Evolutionary conservation across 345 rosid genomes (phyloP), one percentile per base, ranked within the genome.

Genomic region (Melaleuca alternifolia): DNA sequence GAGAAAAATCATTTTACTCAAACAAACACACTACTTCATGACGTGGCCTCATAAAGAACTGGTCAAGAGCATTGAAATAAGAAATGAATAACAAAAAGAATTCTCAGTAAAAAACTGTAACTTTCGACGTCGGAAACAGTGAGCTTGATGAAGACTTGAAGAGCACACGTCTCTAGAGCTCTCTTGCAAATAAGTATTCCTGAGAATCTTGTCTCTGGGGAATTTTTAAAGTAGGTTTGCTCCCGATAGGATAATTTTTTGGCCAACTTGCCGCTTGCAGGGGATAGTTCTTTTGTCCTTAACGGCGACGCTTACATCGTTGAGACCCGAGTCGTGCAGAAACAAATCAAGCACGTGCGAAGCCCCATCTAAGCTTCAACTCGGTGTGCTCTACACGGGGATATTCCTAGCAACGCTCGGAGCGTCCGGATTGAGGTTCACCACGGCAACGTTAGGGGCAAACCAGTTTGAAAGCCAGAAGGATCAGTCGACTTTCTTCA

Each of bases 351-450:
- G 48, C 79, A 9, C 46, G 10, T 87, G 87, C 83, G 51, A 50
- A 53, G n/a, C 82, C 65, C 87, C 88, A 41, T 76, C 90, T 10
- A 41, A 41, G 48, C 81, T 85, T 41, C 89, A 87, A 76, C 75
- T 85, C 11, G 84, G 84, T 7, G 84, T 89, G 51, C 65, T 89
- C 44, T 87, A 89, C 61, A 6, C 79, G 10, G 88, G 84, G 15
- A 76, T 89, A 54, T 62, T 88, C n/a, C 56, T 89, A n/a, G 87
- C 84, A 11, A 44, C 82, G 6, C 18, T 89, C 44, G 90, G 90
- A 4, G 20, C 44, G 24, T 84, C 87, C 0, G 90, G 89, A 54
- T 51, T 83, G 54, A 56, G 89, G 12, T 85, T 87, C 85, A 87
- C 71, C 28, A 11, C 61, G 26, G 87, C 87, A 5, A 83, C 91